Conservation (phyloP, 2,329 filamentous ascomycete genomes). For the Emmonsiellopsis sp. region DNA sequence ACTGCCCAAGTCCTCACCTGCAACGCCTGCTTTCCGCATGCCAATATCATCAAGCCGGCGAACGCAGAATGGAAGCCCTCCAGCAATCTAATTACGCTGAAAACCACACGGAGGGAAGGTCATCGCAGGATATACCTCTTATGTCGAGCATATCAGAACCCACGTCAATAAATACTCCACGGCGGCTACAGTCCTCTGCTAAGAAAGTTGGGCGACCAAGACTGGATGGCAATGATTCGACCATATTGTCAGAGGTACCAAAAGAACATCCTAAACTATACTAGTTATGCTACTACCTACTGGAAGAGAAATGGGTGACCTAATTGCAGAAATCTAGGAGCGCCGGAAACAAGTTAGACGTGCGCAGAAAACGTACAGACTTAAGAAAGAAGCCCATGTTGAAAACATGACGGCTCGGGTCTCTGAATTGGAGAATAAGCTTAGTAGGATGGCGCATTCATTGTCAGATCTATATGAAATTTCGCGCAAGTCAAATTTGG, state of each 20-base stretch:
- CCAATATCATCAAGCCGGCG: too few species aligned
- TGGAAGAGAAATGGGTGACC: neutral
- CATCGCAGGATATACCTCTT: neutral
- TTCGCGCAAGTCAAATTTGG: neutral
- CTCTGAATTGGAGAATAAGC: conserved; percentile 48
- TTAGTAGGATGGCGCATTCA: neutral
- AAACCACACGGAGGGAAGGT: neutral
- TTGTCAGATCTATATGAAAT: neutral
- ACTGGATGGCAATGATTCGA: neutral
- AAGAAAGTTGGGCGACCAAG: neutral
- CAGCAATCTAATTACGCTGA: neutral
- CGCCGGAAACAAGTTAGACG: conserved; percentile 77
- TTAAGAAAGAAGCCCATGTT: conserved; percentile 74
- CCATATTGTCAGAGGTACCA: neutral
- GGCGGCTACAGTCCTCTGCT: neutral
- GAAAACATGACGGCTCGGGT: conserved; percentile 62
- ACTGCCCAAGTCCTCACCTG: too few species aligned
- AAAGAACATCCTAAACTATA: neutral
- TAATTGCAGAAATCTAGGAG: conserved; percentile 41
- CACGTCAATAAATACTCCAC: neutral
- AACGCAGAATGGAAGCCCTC: too few species aligned
- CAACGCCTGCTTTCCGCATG: too few species aligned
- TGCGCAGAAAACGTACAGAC: conserved; percentile 73
- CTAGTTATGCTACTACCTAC: neutral
- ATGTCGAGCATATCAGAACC: too few species aligned